Percentiles rank a stretch among this genome's conserved stretches.
Conservation (phyloP, 2,329 filamentous ascomycete species). For the Gremmenia infestans region DNA sequence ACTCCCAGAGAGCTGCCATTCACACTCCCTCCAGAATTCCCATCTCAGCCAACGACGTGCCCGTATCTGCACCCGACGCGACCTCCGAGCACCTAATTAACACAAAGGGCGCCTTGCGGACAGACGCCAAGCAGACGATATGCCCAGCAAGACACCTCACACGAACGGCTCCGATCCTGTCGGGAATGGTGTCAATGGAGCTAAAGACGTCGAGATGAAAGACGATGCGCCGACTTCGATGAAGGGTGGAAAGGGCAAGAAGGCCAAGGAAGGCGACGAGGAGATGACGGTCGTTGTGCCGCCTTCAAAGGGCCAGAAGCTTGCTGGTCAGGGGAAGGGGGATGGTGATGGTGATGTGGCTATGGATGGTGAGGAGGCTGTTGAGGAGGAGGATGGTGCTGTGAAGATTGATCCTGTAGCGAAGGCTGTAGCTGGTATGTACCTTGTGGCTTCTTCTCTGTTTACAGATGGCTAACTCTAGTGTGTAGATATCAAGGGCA, state of each 20-base stretch:
- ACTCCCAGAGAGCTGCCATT: constrained; percentile 6
- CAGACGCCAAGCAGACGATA: constrained; percentile 33
- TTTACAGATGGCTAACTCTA: constrained; percentile 14
- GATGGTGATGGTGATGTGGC: constrained; percentile 65
- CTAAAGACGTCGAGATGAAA: constrained; percentile 68
- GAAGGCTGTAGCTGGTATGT: constrained; percentile 56
- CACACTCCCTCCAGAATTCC: background rate
- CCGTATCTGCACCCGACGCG: constrained; percentile 16
- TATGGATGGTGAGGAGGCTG: constrained; percentile 53
- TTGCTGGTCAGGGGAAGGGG: constrained; percentile 49
- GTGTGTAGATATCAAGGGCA: constrained; percentile 81
- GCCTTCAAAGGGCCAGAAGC: constrained; percentile 60
- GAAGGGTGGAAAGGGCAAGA: constrained; percentile 61
- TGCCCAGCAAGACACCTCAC: constrained; percentile 68
- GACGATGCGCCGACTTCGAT: constrained; percentile 53
- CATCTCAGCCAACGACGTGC: background rate
- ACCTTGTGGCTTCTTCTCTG: constrained; percentile 13
- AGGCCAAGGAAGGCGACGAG: constrained; percentile 63
- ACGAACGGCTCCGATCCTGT: constrained; percentile 63
- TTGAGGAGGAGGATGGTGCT: constrained; percentile 34
- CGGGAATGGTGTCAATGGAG: constrained; percentile 61
- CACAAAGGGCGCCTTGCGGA: constrained; percentile 24
- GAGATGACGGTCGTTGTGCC: constrained; percentile 81
- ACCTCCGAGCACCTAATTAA: constrained; percentile 14
- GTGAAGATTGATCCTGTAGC: constrained; percentile 55